Evolutionary conservation across 2,329 filamentous ascomycete genomes (phyloP).

Genomic region (Fusarium abutilonis): DNA sequence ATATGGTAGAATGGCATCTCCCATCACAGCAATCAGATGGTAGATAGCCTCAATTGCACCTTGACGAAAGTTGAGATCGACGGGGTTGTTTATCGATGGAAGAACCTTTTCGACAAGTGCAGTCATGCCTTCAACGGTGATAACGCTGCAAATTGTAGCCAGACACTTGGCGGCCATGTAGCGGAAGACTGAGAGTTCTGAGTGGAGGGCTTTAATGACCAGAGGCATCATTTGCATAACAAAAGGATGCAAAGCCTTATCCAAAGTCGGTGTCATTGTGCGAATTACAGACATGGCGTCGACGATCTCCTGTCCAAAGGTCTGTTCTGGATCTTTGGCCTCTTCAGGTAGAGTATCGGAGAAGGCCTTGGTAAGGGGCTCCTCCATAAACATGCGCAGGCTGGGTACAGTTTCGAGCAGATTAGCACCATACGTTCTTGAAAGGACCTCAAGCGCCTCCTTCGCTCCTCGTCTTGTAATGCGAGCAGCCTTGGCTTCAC

Average conservation of each 20-base stretch:
- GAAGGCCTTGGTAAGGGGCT: constrained; percentile 80
- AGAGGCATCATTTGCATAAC: constrained; percentile 85
- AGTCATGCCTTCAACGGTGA: constrained; percentile 94
- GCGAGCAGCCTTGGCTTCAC: constrained; percentile 86
- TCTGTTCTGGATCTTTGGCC: constrained; percentile 76
- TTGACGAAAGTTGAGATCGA: constrained; percentile 89
- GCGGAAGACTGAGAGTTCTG: constrained; percentile 87
- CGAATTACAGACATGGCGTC: constrained; percentile 93
- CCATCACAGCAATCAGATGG: constrained; percentile 98
- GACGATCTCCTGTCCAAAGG: constrained; percentile 89
- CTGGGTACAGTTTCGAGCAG: constrained; percentile 88
- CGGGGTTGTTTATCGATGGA: constrained; percentile 88
- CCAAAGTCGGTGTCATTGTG: constrained; percentile 89
- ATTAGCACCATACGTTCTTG: constrained; percentile 78
- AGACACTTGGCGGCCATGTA: constrained; percentile 98
- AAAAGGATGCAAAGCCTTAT: constrained; percentile 78
- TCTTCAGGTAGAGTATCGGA: constrained; percentile 74
- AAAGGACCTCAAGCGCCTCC: constrained; percentile 89
- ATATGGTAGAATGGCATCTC: constrained; percentile 93
- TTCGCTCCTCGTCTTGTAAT: constrained; percentile 94
- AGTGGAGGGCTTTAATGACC: constrained; percentile 87
- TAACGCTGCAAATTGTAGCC: constrained; percentile 96
- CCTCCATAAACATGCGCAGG: constrained; percentile 81
- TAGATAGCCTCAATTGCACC: constrained; percentile 96
- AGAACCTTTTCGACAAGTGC: constrained; percentile 92